Evolutionary conservation across 225 moss, liverwort and hornwort genomes (phyloP), one percentile per base, ranked within the genome.

Genomic region (Pseudisothecium myosuroides): DNA sequence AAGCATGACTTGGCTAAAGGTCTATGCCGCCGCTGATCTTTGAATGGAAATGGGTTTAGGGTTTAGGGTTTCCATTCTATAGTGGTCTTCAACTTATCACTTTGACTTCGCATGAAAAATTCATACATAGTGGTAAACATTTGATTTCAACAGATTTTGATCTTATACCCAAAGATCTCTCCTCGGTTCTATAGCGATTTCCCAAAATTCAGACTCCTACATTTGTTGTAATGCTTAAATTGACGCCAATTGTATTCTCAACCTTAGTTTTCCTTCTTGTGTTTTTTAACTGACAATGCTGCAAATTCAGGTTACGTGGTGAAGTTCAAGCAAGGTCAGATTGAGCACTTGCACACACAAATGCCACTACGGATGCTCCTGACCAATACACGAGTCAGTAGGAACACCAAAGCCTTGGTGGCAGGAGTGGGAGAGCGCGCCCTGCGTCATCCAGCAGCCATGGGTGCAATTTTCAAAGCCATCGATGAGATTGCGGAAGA

Each of bases 401-500:
- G 99, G 84, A 95, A 97, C 71, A 96, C 96, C 65, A 95, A 97
- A 92, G 93, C 91, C 37, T 88, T 97, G 62, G 96, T 98, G 63
- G 94, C 97, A 88, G 95, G 94, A 68, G 97, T 97, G 37, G 96
- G 93, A 54, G 92, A 96, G 83, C 97, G 96, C 78, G 89, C 95
- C 69, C 88, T 91, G 85, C 97, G 94, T 83, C 96, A 99, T 88
- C 96, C 99, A 27, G 89, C 90, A 87, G 96, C 95, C 43, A 99
- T 99, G 96, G 90, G 87, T 88, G 95, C 97, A 52, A 95, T 99
- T 52, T 99, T 99, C 81, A 93, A 93, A 82, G 97, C 96, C 80
- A 94, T 99, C 68, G 94, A 97, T 85, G 95, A 92, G 73, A 99
- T 99, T 90, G 93, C 90, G 22, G 97, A 97, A 85, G 97, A 97